Conservation (phyloP, 441 rosid genomes). For the Syzygium malaccense region DNA sequence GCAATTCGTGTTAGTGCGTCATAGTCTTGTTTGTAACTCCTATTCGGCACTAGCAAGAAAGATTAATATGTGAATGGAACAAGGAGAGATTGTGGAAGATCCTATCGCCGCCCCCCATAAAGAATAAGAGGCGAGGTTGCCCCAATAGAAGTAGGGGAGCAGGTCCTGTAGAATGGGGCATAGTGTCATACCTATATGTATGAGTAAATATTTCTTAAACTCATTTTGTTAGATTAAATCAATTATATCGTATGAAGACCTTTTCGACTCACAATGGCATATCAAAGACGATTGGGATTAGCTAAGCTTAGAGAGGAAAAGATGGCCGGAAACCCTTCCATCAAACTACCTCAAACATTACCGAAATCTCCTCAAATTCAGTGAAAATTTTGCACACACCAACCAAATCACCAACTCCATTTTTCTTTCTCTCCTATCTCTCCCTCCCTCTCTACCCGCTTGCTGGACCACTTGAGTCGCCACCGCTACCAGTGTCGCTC, state of each 20-base stretch:
- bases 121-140: neutral
- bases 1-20: neutral
- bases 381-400: neutral
- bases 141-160: neutral
- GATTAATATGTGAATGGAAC: neutral
- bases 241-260: neutral
- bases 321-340: neutral
- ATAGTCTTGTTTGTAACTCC: neutral
- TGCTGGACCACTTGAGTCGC: neutral
- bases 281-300: neutral
- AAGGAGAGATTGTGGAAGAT: neutral
- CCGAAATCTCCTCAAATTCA: neutral
- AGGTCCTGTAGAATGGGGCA: neutral
- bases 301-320: neutral
- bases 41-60: neutral
- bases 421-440: neutral
- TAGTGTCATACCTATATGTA: neutral
- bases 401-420: neutral
- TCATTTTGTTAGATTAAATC: neutral
- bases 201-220: neutral
- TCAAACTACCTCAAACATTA: neutral
- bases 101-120: neutral
- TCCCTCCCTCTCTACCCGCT: neutral
- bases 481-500: neutral
- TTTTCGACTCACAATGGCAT: neutral